Base-by-base conservation (phyloP, 495 filamentous ascomycete species). In the Xeromyces bisporus region DNA sequence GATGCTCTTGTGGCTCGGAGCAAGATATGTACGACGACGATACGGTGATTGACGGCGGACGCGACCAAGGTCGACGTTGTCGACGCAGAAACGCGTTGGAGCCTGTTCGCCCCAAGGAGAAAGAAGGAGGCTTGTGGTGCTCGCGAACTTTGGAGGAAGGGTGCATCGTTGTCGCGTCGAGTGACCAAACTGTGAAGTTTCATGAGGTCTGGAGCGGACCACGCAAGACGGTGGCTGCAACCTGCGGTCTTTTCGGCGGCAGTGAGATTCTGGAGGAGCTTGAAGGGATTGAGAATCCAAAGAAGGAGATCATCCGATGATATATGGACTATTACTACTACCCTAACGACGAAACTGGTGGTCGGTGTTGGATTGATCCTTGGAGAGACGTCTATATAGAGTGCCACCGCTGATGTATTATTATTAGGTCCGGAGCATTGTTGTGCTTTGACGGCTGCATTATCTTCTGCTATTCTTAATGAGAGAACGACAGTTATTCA, bases 101-200 rank as follows among this genome's bases (percentile, higher is more conserved):
- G n/a, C 33, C 36, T 13, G 44, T 56, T 20, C 46, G 41, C 3
- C 57, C 55, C 3, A 50, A 57, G 30, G 49, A 60, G 16, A 62
- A 65, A 33, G 58, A 66, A 40, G 64, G 66, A 18, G 61, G 58
- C 1, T 43, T 56, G 13, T 73, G 66, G 65, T 64, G 62, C 26
- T 46, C 47, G 6, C 65, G 79, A 18, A 77, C 72, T 1, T 57
- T 62, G n/a, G 67, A 78, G 40, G 86, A 93, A 47, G 87, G 86
- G 6, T 94, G 87, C 47, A 80, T 97, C 37, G 80, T 93, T 21
- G 78, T 97, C 31, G 91, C 87, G 17, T 81, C 82, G 15, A 93
- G 85, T 43, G 89, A 94, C 54, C 77, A 81, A 48, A 91, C 75
- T 43, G 80, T 97, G 48, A 86, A 89, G 51, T 97, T 96, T 40